Base-by-base conservation (phyloP, 2,329 filamentous ascomycete genomes). In the Calonectria leucothoes region DNA sequence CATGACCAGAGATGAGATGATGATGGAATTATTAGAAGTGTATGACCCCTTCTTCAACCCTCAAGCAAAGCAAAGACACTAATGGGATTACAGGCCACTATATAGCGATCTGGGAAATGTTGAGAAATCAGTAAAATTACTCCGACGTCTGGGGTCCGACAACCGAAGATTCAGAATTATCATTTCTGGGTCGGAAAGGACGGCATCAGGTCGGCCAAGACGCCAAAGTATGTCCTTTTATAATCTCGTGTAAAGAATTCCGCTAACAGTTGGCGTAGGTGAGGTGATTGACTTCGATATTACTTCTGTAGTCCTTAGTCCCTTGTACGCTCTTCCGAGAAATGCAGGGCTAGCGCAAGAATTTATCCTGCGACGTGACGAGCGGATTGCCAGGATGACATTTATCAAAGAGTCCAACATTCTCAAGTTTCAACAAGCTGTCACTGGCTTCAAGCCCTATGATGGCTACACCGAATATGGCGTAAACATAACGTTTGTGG, bases 271-370 rank as follows among this genome's bases (percentile, higher is more conserved):
- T 0, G 10, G 0, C 2, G 10, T 29, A 82, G 81, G 73, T 23
- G 77, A 81, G 63, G 75, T 73, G 0, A 78, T 84, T 23, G 82
- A 84, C 51, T 83, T 84, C 61, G 81, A 84, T n/a, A 77, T 83
- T 6, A 79, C 76, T 1, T 73, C 76, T 11, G 76, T 75, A 17
- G 64, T 76, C 8, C 61, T 84, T 17, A 83, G 80, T 33, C 83
- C 83, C 0, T 71, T 82, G 72, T 79, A 81, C 17, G 81, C 82
- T 6, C 49, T 82, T 23, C 81, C 82, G 10, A 74, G 70, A 2
- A 74, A 70, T 1, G 59, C 20, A 11, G 74, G 75, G 0, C 67
- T 71, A 11, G 59, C 76, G 3, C 73, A 74, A n/a, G 82, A 84
- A 35, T 77, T 84, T 27, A 78, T 83, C 15, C 69, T 84, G 25